These are phyloP conservation scores for Strobilomyces dryophilus DNA, from an alignment of 768 basidiomycete species.

Conservation along the genomic window DNA sequence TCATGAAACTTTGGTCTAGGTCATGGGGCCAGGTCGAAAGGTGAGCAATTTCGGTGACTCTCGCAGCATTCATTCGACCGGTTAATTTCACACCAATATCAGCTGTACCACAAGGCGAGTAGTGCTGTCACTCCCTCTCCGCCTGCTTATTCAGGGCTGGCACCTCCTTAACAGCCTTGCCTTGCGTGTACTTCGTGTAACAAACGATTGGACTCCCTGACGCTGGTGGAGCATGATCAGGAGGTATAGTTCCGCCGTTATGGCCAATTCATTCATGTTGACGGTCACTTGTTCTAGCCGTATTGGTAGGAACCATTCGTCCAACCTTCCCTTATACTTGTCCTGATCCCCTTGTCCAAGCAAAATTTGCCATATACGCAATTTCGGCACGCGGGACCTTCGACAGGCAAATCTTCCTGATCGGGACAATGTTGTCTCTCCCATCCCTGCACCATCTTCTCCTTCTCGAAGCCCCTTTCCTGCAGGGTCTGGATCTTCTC, in stretches of 20 bases:
- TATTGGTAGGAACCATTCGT: constrained; percentile 35
- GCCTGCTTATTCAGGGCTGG: constrained; percentile 1
- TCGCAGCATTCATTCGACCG: constrained; percentile 3
- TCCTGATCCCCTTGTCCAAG: constrained; percentile 36
- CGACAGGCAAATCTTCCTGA: constrained; percentile 67
- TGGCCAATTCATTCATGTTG: not conserved
- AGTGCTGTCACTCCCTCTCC: not conserved
- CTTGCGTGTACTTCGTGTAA: constrained; percentile 72
- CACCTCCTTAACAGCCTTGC: constrained; percentile 53
- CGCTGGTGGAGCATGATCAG: constrained; percentile 78
- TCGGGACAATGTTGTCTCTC: constrained; percentile 34
- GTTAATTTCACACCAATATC: constrained; percentile 1
- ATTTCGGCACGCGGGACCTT: constrained; percentile 72
- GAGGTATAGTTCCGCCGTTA: constrained; percentile 44
- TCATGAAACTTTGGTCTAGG: constrained; percentile 37
- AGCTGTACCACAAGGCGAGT: constrained; percentile 79
- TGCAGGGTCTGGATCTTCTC: constrained; percentile 2
- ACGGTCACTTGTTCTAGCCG: constrained; percentile 28
- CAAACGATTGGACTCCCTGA: constrained; percentile 73
- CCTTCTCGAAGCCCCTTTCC: constrained; percentile 26
- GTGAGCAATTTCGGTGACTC: constrained; percentile 38
- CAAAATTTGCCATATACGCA: constrained; percentile 78
- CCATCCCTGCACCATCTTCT: constrained; percentile 30
- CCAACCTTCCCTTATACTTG: not conserved
- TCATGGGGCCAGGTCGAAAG: constrained; percentile 86